Evolutionary conservation across 768 basidiomycete species (phyloP).

Genomic region (Chalciporus sphaerocephalus): DNA sequence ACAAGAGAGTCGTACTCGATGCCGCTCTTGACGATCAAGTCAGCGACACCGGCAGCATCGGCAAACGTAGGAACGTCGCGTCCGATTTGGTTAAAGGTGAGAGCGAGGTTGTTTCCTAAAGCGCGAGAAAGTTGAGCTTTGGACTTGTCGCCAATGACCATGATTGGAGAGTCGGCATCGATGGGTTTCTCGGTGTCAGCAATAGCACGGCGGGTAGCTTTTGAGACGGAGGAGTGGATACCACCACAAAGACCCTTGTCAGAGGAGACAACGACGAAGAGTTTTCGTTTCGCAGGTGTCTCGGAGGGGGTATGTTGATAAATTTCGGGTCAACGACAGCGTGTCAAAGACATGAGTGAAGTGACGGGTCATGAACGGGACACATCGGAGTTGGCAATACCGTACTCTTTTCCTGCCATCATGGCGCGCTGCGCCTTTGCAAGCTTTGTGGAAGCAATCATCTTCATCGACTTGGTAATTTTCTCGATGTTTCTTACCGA

Average conservation of each 20-base stretch:
- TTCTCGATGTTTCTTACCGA: constrained; percentile 98
- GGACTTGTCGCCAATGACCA: constrained; percentile 95
- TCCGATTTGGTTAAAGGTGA: constrained; percentile 98
- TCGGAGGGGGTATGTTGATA: constrained; percentile 76
- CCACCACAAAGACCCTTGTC: constrained; percentile 99
- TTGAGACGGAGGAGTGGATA: constrained; percentile 96
- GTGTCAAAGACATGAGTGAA: constrained; percentile 1
- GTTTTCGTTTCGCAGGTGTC: constrained; percentile 66
- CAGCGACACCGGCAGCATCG: constrained; percentile 91
- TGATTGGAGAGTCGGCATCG: constrained; percentile 61
- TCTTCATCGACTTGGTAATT: constrained; percentile 99
- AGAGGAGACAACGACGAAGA: constrained; percentile 92
- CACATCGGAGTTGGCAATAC: constrained; percentile 82
- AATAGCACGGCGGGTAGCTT: constrained; percentile 76
- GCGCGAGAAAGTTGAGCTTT: constrained; percentile 83
- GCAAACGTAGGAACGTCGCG: constrained; percentile 96
- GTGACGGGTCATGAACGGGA: constrained; percentile 3
- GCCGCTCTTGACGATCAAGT: constrained; percentile 82
- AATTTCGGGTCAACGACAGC: constrained; percentile 56
- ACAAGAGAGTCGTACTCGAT: constrained; percentile 83
- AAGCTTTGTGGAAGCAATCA: constrained; percentile 98
- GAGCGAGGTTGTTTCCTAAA: constrained; percentile 57
- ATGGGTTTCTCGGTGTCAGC: constrained; percentile 46
- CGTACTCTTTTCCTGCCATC: constrained; percentile 88
- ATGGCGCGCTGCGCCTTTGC: constrained; percentile 94